Percentiles rank a stretch among this genome's conserved stretches.
phyloP scores from a whole-genome alignment of 1,284 basidiomycete genomes.

The Coniferiporia sulphurascens region DNA sequence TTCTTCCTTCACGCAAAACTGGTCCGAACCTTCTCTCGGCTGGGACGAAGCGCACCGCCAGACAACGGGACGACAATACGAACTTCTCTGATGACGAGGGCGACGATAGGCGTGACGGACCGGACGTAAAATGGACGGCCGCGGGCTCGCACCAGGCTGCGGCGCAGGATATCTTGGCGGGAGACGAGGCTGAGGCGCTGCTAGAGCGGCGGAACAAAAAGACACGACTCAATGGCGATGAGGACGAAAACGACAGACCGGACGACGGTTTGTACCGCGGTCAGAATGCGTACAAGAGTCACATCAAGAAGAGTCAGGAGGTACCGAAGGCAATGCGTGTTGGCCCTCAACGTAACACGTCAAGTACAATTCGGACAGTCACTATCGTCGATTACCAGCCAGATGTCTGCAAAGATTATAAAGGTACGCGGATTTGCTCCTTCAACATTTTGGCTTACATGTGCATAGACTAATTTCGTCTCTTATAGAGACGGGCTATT shows the following conservation, averaged over 20 bases:
- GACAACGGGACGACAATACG: slow-evolving; percentile 46
- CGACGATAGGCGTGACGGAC: slow-evolving; percentile 50
- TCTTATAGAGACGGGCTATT: slow-evolving; percentile 88
- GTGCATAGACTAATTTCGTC: slow-evolving; percentile 23
- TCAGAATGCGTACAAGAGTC: slow-evolving; percentile 75
- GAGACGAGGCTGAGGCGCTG: slow-evolving; percentile 75
- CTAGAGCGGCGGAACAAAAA: slow-evolving; percentile 57
- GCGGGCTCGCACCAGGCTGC: slow-evolving; percentile 63
- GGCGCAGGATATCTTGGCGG: slow-evolving; percentile 68
- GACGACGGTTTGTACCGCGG: slow-evolving; percentile 92
- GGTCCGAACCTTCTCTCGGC: slow-evolving; percentile 71
- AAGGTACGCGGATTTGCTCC: slow-evolving; percentile 53
- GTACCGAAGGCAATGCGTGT: slow-evolving; percentile 86
- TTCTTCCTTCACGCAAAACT: slow-evolving; percentile 68
- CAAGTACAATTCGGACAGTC: slow-evolving; percentile 88
- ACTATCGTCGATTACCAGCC: slow-evolving; percentile 98
- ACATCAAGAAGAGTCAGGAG: slow-evolving; percentile 78
- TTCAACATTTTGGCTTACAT: neutral
- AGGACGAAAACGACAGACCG: slow-evolving; percentile 55
- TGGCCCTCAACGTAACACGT: slow-evolving; percentile 75
- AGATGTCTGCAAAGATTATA: slow-evolving; percentile 99
- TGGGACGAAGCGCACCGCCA: slow-evolving; percentile 73
- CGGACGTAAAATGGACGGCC: slow-evolving; percentile 76
- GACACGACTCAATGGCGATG: slow-evolving; percentile 48
- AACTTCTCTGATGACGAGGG: slow-evolving; percentile 40